These are phyloP conservation scores for Rehmannia glutinosa DNA, from an alignment of 257 asterid species.

Conservation along the genomic window DNA sequence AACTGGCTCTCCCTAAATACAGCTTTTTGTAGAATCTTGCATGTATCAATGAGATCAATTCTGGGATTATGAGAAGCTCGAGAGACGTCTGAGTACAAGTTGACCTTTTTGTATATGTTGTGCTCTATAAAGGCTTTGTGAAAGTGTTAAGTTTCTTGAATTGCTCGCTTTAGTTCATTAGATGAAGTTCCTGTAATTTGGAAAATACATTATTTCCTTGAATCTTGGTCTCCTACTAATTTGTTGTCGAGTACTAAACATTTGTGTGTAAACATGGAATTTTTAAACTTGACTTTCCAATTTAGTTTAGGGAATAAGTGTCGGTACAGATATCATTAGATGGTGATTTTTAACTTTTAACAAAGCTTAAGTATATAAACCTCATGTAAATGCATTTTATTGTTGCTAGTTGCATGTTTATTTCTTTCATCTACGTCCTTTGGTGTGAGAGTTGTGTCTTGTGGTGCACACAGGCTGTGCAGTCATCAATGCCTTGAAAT, in stretches of 20 bases:
- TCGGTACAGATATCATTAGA: not conserved
- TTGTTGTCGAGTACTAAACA: not conserved
- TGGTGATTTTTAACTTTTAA: not conserved
- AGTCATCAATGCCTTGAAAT: not conserved
- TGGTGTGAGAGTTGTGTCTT: not conserved
- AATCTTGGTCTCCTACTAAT: not conserved
- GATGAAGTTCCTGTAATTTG: not conserved
- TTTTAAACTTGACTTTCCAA: not conserved
- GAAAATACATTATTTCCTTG: not conserved
- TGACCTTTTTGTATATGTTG: conserved; percentile 5
- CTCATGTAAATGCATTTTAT: no score
- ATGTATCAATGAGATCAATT: no score
- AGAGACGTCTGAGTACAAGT: not conserved
- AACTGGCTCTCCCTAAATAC: no score
- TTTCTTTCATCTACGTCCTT: no score
- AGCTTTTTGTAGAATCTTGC: no score
- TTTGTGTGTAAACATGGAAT: no score
- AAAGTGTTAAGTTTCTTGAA: not conserved
- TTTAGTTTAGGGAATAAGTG: not conserved
- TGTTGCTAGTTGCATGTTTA: no score
- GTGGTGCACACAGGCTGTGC: not conserved
- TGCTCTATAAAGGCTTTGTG: not conserved
- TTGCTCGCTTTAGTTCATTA: not conserved
- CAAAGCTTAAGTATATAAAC: no score
- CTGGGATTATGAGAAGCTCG: not conserved